These are phyloP conservation scores for Amanita muscaria DNA, from an alignment of 768 basidiomycete genomes.

Conservation along the genomic window DNA sequence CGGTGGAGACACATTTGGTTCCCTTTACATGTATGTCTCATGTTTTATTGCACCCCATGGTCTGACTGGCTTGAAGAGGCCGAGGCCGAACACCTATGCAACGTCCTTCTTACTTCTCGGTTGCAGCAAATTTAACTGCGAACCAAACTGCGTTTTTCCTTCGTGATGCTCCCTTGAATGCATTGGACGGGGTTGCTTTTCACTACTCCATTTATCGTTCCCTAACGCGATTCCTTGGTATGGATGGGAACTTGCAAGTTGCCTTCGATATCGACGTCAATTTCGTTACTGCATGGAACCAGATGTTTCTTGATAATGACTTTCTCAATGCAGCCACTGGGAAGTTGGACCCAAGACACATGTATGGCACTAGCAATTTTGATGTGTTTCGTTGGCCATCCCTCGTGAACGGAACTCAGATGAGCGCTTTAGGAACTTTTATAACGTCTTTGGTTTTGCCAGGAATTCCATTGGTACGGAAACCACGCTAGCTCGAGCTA, in stretches of 20 bases:
- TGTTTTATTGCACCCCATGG: neutral
- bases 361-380: constrained; percentile 92
- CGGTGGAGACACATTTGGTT: constrained; percentile 85
- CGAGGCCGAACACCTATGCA: constrained; percentile 79
- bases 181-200: constrained; percentile 77
- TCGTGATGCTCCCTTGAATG: constrained; percentile 50
- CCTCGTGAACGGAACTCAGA: constrained; percentile 74
- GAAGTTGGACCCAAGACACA: constrained; percentile 70
- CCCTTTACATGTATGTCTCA: constrained; percentile 66
- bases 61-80: constrained; percentile 40
- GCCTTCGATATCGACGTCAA: constrained; percentile 79
- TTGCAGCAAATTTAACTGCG: constrained; percentile 59
- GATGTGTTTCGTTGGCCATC: constrained; percentile 94
- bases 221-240: constrained; percentile 80
- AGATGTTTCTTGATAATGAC: constrained; percentile 85
- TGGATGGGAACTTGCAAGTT: constrained; percentile 91
- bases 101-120: constrained; percentile 56
- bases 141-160: constrained; percentile 68
- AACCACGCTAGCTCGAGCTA: neutral
- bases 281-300: constrained; percentile 85
- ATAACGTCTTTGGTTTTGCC: constrained; percentile 78
- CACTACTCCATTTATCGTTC: constrained; percentile 92
- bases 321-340: constrained; percentile 67
- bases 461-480: constrained; percentile 67
- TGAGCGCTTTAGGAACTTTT: constrained; percentile 69